These are phyloP conservation scores for Ustilago esculenta DNA, from an alignment of 1,284 basidiomycete genomes.

Conservation along the genomic window DNA sequence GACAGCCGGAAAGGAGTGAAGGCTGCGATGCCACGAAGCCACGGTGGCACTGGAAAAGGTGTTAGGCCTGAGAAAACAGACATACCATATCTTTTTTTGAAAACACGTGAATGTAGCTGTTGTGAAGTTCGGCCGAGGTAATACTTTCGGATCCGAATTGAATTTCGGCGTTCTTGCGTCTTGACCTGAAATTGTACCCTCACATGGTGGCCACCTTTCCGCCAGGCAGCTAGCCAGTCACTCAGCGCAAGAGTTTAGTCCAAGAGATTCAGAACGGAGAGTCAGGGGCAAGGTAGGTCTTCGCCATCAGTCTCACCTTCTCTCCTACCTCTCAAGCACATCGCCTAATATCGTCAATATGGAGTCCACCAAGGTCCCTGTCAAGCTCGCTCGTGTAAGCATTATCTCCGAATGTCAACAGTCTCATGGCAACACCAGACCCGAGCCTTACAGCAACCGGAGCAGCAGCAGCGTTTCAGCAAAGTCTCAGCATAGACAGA, in stretches of 20 bases:
- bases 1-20: too few relatives aligned
- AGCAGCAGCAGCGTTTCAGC: constrained; percentile 1
- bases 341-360: constrained; percentile 50
- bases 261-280: neutral
- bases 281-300: constrained; percentile 1
- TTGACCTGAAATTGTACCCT: too few relatives aligned
- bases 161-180: too few relatives aligned
- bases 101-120: too few relatives aligned
- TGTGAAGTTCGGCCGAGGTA: constrained; percentile 6
- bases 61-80: too few relatives aligned
- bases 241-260: too few relatives aligned
- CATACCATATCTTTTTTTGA: neutral
- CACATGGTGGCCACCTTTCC: neutral
- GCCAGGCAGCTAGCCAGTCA: neutral
- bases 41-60: too few relatives aligned
- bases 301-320: constrained; percentile 22
- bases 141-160: constrained; percentile 3
- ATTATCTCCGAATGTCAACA: constrained; percentile 15
- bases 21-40: too few relatives aligned
- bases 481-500: too few relatives aligned
- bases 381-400: constrained; percentile 57
- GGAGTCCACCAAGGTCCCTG: constrained; percentile 55
- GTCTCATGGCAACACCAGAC: neutral
- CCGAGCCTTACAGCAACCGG: neutral
- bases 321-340: constrained; percentile 31